Evolutionary conservation across 148 eudicot genomes (phyloP).

Genomic region (Heliosperma pusillum): DNA sequence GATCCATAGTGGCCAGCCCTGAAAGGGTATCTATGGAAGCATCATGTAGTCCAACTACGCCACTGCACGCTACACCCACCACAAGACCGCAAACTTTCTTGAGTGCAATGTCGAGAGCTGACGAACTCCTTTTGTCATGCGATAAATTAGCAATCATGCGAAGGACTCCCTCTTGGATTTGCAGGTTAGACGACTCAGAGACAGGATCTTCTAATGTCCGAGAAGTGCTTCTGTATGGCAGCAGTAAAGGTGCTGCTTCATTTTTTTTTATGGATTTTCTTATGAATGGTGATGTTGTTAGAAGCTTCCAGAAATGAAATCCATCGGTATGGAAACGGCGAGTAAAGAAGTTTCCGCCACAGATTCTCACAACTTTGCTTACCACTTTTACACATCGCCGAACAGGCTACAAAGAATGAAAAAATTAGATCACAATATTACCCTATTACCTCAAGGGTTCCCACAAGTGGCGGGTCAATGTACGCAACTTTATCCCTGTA

Average conservation of each 20-base stretch:
- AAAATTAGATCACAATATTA: neutral
- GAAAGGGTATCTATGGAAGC: constrained; percentile 64
- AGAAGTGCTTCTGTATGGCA: constrained; percentile 69
- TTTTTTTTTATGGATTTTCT: constrained; percentile 45
- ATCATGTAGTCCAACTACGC: constrained; percentile 65
- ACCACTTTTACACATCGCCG: constrained; percentile 56
- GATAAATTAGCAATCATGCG: constrained; percentile 76
- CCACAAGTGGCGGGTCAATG: too few relatives aligned
- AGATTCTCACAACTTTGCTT: constrained; percentile 52
- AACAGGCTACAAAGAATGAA: constrained; percentile 43
- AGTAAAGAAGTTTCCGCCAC: constrained; percentile 90
- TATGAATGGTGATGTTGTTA: constrained; percentile 66
- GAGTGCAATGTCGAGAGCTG: constrained; percentile 66
- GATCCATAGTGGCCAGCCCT: constrained; percentile 68
- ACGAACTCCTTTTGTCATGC: constrained; percentile 57
- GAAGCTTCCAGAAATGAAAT: constrained; percentile 74
- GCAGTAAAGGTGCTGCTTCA: constrained; percentile 51
- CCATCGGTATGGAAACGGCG: constrained; percentile 82
- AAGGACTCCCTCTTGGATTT: constrained; percentile 78
- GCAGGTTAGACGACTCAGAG: constrained; percentile 64
- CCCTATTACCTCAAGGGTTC: neutral
- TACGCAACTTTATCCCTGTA: too few relatives aligned
- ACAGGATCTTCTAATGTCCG: constrained; percentile 43
- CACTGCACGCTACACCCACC: constrained; percentile 80
- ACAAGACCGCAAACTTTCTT: constrained; percentile 82